Base-by-base conservation (phyloP, 108 stramenopile genomes). In the Aurantiochytrium sp. region DNA sequence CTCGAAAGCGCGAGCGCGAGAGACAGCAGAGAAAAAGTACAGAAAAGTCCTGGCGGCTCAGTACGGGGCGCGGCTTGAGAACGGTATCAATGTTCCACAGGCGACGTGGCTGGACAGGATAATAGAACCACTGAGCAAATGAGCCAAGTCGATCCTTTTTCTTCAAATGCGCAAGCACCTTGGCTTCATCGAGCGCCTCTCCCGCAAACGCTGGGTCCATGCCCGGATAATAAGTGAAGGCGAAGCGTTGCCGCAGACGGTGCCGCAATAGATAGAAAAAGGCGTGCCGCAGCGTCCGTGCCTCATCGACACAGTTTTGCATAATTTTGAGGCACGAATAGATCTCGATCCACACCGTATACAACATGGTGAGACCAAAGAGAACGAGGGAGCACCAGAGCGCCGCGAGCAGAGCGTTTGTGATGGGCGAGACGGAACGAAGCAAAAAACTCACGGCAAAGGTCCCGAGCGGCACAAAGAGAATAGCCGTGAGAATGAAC, bases 391-490 rank as follows among this genome's bases (percentile, higher is more conserved):
- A 53, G 51, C 23, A 83, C 49, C 45, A 83, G 25, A 83, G 76
- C 8, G 76, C 76, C 51, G 76, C 76, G 10, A 83, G 76, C 6
- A 83, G 51, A 83, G 76, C 51, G 28, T 83, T 83, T 0, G 76
- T 53, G 51, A 83, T 47, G 23, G 76, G 76, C 10, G 76, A 47
- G 28, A 45, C 49, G 45, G 45, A 21, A 43, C 76, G n/a, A 6
- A 53, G 25, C 45, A 83, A 53, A 83, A 53, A 83, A 45, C 76
- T 83, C n/a, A 83, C 51, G 49, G 49, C 76, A 83, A 83, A 83
- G 76, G 18, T 83, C 16, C 49, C 76, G n/a, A 83, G 45, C n/a
- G 76, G 76, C 19, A 83, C 51, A 83, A 83, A 53, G 3, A 53
- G 25, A 12, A 53, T 53, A 16, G 25, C 19, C 3, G 76, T 83